phyloP scores from a whole-genome alignment of 768 basidiomycete genomes.

The Dioszegia crocea region DNA sequence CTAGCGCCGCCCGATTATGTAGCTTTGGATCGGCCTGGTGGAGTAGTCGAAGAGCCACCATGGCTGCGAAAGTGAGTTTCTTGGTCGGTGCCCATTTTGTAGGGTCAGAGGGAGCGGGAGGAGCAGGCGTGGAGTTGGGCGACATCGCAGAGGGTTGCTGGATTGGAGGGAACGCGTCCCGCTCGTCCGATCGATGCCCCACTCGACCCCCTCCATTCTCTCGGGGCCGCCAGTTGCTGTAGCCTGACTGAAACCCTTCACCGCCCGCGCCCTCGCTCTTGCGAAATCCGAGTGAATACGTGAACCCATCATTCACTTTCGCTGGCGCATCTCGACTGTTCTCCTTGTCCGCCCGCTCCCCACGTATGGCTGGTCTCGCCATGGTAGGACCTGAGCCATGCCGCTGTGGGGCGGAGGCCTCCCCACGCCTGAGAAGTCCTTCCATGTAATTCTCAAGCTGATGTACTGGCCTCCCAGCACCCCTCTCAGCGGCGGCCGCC shows the following conservation, averaged over 20 bases:
- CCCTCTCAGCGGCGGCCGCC: too few relatives aligned
- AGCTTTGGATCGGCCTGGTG: conserved; percentile 61
- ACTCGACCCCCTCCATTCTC: not conserved
- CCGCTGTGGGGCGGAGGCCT: too few relatives aligned
- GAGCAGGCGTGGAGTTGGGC: not conserved
- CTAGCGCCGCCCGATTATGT: conserved; percentile 66
- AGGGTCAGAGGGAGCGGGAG: not conserved
- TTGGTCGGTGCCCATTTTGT: conserved; percentile 69
- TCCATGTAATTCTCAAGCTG: too few relatives aligned
- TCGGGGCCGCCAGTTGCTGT: not conserved
- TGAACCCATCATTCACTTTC: too few relatives aligned
- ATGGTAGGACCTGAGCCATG: too few relatives aligned
- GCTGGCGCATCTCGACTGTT: too few relatives aligned
- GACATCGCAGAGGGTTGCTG: too few relatives aligned
- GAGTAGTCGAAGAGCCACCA: conserved; percentile 70
- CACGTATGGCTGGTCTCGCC: too few relatives aligned
- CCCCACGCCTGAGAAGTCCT: too few relatives aligned
- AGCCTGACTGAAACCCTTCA: not conserved
- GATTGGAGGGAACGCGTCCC: too few relatives aligned
- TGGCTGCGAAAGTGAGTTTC: conserved; percentile 75
- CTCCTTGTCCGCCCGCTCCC: too few relatives aligned
- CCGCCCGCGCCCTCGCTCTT: not conserved
- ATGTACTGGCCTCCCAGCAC: too few relatives aligned
- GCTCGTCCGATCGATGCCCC: not conserved
- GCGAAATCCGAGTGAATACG: not conserved